Conservation (phyloP, 2,329 filamentous ascomycete species). For the Pseudogymnoascus sp. region DNA sequence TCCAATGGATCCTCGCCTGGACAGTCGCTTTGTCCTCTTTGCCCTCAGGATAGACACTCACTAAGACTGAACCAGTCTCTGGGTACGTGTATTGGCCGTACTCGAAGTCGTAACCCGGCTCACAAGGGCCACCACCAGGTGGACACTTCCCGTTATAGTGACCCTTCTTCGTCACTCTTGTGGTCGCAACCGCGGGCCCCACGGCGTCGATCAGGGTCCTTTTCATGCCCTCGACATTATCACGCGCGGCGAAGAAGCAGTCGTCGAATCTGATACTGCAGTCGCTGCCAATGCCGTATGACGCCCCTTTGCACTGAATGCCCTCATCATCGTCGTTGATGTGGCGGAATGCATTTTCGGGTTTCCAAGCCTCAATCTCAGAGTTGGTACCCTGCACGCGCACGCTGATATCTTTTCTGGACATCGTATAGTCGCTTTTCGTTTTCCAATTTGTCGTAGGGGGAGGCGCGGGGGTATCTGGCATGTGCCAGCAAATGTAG, state of each 20-base stretch:
- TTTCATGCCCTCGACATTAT: background rate
- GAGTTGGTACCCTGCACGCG: background rate
- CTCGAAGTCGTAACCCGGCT: background rate
- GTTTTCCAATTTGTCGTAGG: too few relatives aligned
- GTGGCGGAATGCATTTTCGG: background rate
- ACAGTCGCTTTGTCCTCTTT: background rate
- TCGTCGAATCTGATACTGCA: background rate
- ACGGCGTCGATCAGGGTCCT: slow-evolving; percentile 12
- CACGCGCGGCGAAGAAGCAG: background rate
- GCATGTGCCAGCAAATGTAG: too few relatives aligned
- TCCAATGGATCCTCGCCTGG: background rate
- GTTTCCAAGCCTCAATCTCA: background rate
- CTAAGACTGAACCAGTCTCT: background rate
- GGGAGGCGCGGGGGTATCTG: too few relatives aligned
- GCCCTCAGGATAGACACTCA: background rate
- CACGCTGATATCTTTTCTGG: background rate
- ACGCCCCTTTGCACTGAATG: background rate
- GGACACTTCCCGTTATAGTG: background rate
- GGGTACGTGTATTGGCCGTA: background rate
- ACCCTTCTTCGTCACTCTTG: background rate
- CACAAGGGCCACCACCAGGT: background rate
- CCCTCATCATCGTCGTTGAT: background rate
- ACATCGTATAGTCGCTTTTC: background rate
- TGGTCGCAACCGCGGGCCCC: slow-evolving; percentile 11
- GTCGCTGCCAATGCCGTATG: background rate